Base-by-base conservation (phyloP, 2,329 filamentous ascomycete species). In the Paracorniculantispora psalliotae region DNA sequence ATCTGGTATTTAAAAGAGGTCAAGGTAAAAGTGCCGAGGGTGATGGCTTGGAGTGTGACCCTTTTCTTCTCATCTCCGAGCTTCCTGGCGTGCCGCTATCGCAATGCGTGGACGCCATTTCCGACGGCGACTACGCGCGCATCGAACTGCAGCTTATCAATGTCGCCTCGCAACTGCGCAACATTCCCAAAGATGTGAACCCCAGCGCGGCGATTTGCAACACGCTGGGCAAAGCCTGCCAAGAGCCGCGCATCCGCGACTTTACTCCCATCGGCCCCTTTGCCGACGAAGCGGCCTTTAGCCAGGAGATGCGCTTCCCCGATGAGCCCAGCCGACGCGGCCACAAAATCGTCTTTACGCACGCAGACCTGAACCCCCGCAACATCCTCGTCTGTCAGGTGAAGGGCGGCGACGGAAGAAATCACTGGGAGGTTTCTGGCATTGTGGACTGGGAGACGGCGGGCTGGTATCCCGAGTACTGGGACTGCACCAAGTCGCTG, bases 401-500 rank as follows among this genome's bases (percentile, higher is more conserved):
- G 6, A 33, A 33, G 30, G 12, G 41, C 43, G 1, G n/a, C n/a
- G 4, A 12, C 13, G 13, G 54, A 21, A 2, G 25, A 10, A 28
- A 13, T 17, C 28, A 4, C 26, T 46, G 39, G 49, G 12, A 54
- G 37, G 67, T 79, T 17, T 68, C 68, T 44, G 78, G 72, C 3
- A 71, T 80, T 25, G 59, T 81, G 23, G 79, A 79, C 62, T 81
- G 77, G 77, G 77, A 81, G 63, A 69, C 72, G 26, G 68, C 73
- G 19, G 77, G 77, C 1, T 81, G 74, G 75, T 79, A 76, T 64
- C 77, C 76, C 2, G 66, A 69, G 19, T 75, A 73, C 56, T 80
- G 70, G 70, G 71, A 73, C 39, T 72, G 71, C 52, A 64, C 70
- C 51, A 70, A 71, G 44, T 70, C 64, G 12, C 17, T 66, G 28